Percentiles rank a stretch among this genome's conserved stretches.
Evolutionary conservation across 2,329 filamentous ascomycete species (phyloP).

Genomic region (Botrytis byssoidea): DNA sequence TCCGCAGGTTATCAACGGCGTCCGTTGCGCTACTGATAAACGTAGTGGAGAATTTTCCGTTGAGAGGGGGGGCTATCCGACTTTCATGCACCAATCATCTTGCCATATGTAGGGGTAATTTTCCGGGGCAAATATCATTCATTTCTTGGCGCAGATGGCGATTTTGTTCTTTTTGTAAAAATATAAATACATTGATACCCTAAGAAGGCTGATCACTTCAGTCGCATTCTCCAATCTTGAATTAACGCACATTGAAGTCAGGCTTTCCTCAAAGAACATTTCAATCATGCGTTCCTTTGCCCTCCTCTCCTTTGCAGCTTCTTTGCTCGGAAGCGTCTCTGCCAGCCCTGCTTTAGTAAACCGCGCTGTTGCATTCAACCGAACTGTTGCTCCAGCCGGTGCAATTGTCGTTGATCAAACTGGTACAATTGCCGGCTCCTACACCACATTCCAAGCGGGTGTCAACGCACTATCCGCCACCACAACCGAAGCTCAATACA

Average conservation of each 20-base stretch:
- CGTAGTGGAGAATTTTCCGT: neutral
- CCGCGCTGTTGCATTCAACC: constrained; percentile 19
- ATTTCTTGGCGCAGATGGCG: neutral
- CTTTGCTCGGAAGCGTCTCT: constrained; percentile 3
- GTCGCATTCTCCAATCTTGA: neutral
- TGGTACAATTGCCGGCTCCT: constrained; percentile 37
- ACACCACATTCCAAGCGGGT: constrained; percentile 28
- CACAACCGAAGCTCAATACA: constrained; percentile 46
- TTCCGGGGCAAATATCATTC: neutral
- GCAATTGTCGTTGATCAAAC: constrained; percentile 46
- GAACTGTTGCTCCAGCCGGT: constrained; percentile 46
- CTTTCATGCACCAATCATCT: constrained; percentile 10
- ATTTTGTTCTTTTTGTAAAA: neutral
- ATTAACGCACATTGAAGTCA: neutral
- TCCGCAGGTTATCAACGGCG: neutral
- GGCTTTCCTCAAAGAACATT: neutral
- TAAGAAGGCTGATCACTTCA: neutral
- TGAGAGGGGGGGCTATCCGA: neutral
- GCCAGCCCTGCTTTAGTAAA: constrained; percentile 1
- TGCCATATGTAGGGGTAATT: neutral
- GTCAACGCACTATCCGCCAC: constrained; percentile 43
- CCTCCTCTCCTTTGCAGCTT: constrained; percentile 11
- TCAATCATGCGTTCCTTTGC: constrained; percentile 17
- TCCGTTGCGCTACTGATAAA: neutral
- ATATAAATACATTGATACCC: constrained; percentile 2